A percentile compares a stretch with the other conserved stretches of the same genome.
Evolutionary conservation across 805 yeast species (phyloP).

Genomic region (Priceomyces melissophilus): DNA sequence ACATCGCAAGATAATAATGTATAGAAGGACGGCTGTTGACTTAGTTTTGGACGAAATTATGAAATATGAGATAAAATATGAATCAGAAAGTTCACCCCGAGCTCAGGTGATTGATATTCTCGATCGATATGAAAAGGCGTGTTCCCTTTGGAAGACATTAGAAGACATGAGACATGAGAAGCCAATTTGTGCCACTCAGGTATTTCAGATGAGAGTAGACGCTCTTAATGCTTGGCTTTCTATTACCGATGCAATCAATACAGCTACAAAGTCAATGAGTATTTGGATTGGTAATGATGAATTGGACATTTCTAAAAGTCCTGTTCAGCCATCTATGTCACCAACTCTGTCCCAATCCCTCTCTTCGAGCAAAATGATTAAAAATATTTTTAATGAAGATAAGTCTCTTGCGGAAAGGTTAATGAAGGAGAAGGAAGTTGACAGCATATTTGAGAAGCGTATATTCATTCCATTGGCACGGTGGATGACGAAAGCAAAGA

Average conservation of each 20-base stretch:
- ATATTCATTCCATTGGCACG: slow-evolving; percentile 70
- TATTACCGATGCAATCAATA: slow-evolving; percentile 62
- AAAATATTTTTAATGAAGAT: slow-evolving; percentile 52
- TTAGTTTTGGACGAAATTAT: slow-evolving; percentile 65
- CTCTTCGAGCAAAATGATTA: slow-evolving; percentile 13
- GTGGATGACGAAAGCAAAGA: slow-evolving; percentile 77
- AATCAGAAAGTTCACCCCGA: slow-evolving; percentile 27
- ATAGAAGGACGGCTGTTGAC: slow-evolving; percentile 70
- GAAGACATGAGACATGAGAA: slow-evolving; percentile 78
- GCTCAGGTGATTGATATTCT: slow-evolving; percentile 55
- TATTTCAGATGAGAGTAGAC: slow-evolving; percentile 63
- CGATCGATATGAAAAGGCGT: slow-evolving; percentile 60
- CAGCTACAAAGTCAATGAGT: slow-evolving; percentile 58
- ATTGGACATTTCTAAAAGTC: slow-evolving; percentile 54
- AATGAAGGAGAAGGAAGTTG: slow-evolving; percentile 75
- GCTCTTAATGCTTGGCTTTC: slow-evolving; percentile 84
- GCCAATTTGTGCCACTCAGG: slow-evolving; percentile 62
- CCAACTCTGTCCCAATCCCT: slow-evolving; percentile 11
- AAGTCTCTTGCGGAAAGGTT: slow-evolving; percentile 78
- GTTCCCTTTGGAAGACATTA: slow-evolving; percentile 74
- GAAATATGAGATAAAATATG: slow-evolving; percentile 55
- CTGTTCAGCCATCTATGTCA: slow-evolving; percentile 14
- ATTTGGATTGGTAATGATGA: slow-evolving; percentile 85
- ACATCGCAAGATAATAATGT: slow-evolving; percentile 65
- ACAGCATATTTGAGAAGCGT: slow-evolving; percentile 65